phyloP scores from a whole-genome alignment of 2,329 filamentous ascomycete genomes.

The Cladosporium sp. region DNA sequence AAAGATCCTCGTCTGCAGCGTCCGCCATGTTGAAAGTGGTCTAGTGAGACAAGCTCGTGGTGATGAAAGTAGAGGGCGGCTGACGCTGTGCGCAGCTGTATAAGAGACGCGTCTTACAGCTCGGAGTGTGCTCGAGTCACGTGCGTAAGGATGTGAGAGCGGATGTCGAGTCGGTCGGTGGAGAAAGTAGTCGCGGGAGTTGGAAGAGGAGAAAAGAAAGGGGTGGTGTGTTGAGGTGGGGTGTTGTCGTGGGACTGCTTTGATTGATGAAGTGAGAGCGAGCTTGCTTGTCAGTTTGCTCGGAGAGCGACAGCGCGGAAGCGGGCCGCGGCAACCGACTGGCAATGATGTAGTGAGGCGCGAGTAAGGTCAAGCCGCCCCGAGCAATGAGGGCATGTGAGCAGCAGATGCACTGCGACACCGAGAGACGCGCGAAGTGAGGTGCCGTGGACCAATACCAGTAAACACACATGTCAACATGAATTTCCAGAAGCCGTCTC shows the following conservation, averaged over 20 bases:
- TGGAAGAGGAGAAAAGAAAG: not conserved
- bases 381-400: not conserved
- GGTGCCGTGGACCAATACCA: not conserved
- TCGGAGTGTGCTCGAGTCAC: not conserved
- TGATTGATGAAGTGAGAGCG: not conserved
- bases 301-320: not conserved
- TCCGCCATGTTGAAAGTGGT: conserved; percentile 62
- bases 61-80: not conserved
- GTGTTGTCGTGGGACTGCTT: not conserved
- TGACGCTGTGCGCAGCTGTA: not conserved
- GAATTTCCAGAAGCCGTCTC: conserved; percentile 41
- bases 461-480: conserved; percentile 25
- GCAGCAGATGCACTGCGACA: not conserved
- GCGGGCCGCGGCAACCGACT: not conserved
- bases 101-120: not conserved
- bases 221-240: not conserved
- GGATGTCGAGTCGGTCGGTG: too few relatives aligned
- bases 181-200: not conserved
- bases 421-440: not conserved
- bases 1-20: conserved; percentile 88
- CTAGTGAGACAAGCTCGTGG: not conserved
- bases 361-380: not conserved
- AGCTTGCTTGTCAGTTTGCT: not conserved
- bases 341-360: too few relatives aligned
- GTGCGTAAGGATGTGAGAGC: not conserved